Evolutionary conservation across 78 protist species (phyloP).

Genomic region (Dictyostelium capitatum): DNA sequence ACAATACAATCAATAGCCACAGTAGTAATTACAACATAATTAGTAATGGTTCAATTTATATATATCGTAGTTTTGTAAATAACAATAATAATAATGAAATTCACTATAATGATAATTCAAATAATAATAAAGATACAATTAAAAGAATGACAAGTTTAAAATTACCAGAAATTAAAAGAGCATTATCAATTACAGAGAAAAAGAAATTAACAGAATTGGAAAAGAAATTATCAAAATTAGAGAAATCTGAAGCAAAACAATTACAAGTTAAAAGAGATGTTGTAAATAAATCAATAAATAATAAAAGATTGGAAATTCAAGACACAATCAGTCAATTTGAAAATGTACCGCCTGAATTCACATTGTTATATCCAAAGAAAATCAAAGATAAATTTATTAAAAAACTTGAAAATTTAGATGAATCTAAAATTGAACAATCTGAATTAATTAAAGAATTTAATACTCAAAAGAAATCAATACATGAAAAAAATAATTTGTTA

Average conservation of each 20-base stretch:
- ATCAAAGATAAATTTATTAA: neutral
- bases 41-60: too few relatives aligned
- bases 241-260: neutral
- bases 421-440: neutral
- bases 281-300: neutral
- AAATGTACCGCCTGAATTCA: neutral
- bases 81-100: neutral
- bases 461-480: neutral
- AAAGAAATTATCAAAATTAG: neutral
- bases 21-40: neutral
- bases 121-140: neutral
- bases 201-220: neutral
- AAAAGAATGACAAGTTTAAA: neutral
- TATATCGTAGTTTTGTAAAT: neutral
- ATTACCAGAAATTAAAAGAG: slow-evolving; percentile 3
- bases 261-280: neutral
- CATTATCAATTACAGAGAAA: neutral
- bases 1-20: neutral
- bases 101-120: neutral
- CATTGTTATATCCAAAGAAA: neutral
- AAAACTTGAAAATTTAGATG: neutral
- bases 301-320: neutral
- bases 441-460: neutral
- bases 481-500: too few relatives aligned
- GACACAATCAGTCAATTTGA: neutral